Evolutionary conservation across 2,329 filamentous ascomycete genomes (phyloP).

Genomic region (Dothistroma pini): DNA sequence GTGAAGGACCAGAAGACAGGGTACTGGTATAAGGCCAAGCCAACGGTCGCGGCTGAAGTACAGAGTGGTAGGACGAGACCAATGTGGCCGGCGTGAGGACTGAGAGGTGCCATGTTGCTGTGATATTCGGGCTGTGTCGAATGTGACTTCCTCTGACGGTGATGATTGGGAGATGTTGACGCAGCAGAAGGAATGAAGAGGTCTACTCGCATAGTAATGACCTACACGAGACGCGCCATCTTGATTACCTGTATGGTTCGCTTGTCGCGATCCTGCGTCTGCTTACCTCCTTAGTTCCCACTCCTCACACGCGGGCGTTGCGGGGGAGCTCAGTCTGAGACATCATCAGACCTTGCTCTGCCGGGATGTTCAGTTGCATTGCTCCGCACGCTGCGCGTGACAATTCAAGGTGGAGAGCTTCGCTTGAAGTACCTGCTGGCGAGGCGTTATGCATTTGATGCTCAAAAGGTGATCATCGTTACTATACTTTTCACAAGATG

Average conservation of each 20-base stretch:
- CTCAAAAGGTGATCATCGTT: not conserved
- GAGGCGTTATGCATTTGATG: not conserved
- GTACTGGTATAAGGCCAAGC: constrained; percentile 30
- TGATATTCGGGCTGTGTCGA: not conserved
- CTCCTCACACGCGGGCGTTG: not conserved
- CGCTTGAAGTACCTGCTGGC: not conserved
- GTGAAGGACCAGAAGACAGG: constrained; percentile 29
- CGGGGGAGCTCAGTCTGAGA: not conserved
- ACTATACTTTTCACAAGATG: constrained; percentile 18
- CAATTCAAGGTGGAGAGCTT: not conserved
- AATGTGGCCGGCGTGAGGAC: constrained; percentile 26
- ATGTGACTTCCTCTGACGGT: not conserved
- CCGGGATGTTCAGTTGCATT: not conserved
- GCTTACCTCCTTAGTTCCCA: not conserved
- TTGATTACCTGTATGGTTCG: not conserved
- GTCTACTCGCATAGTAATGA: not conserved
- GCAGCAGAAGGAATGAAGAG: not conserved
- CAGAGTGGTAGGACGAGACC: constrained; percentile 32
- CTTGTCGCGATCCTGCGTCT: not conserved
- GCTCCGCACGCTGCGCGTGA: not conserved
- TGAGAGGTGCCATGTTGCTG: constrained; percentile 25
- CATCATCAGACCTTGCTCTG: not conserved
- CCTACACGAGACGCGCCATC: constrained; percentile 1
- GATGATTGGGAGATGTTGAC: not conserved
- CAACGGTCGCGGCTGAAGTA: constrained; percentile 31